Evolutionary conservation across 192 early-diverging fungal species (phyloP).

Genomic region (Funneliformis geosporum): DNA sequence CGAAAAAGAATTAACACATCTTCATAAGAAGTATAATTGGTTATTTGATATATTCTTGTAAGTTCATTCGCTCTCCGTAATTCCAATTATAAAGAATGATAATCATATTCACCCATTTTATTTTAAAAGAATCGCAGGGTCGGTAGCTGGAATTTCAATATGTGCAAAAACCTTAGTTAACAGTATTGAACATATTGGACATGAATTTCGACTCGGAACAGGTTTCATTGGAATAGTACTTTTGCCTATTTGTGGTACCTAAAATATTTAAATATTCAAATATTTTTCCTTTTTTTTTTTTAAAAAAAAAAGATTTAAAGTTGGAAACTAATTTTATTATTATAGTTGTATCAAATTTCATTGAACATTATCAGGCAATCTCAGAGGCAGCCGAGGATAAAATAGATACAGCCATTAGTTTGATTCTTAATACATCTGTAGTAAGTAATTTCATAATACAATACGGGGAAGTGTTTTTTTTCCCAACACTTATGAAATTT

Average conservation of each 20-base stretch:
- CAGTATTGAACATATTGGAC: slow-evolving; percentile 71
- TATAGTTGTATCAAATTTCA: slow-evolving; percentile 54
- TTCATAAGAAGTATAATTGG: not conserved
- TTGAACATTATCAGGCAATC: slow-evolving; percentile 76
- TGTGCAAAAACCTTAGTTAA: slow-evolving; percentile 78
- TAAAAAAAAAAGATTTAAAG: not conserved
- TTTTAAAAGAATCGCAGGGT: slow-evolving; percentile 63
- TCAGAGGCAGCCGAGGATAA: slow-evolving; percentile 72
- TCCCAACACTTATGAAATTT: not conserved
- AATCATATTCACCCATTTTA: slow-evolving; percentile 60
- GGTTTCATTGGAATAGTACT: slow-evolving; percentile 95
- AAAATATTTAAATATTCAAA: slow-evolving; percentile 21
- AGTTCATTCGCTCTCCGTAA: slow-evolving; percentile 3
- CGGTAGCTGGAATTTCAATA: slow-evolving; percentile 68
- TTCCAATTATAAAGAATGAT: slow-evolving; percentile 20
- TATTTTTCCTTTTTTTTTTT: not conserved
- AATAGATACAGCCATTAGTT: slow-evolving; percentile 62
- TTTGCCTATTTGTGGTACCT: slow-evolving; percentile 78
- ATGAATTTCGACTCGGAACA: slow-evolving; percentile 64
- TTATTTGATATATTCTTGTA: slow-evolving; percentile 22
- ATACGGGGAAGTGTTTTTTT: not conserved
- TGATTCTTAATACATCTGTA: slow-evolving; percentile 20
- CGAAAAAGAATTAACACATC: not conserved
- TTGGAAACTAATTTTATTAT: not conserved
- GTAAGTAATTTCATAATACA: not conserved